Evolutionary conservation across 371 early-diverging fungal genomes (phyloP).

Genomic region (Basidiobolus heterosporus): DNA sequence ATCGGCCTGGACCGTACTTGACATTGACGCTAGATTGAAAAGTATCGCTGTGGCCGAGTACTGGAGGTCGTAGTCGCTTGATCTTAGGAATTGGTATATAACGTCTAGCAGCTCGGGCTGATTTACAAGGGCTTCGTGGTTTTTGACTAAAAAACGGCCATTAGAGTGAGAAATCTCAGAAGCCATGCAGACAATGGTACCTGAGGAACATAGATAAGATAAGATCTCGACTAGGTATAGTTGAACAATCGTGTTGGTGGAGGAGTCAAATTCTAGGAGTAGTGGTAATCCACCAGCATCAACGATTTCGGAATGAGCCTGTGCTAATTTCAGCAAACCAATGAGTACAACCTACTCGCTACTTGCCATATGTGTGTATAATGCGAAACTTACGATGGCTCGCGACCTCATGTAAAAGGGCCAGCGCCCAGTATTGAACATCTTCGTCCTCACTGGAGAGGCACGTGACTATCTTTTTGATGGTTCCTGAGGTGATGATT

Average conservation of each 20-base stretch:
- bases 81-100: not conserved
- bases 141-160: not conserved
- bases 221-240: not conserved
- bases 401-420: constrained; percentile 30
- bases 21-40: constrained; percentile 1
- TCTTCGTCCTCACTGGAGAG: constrained; percentile 56
- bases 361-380: not conserved
- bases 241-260: not conserved
- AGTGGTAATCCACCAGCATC: not conserved
- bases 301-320: not conserved
- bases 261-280: not conserved
- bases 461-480: constrained; percentile 38
- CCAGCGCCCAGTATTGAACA: constrained; percentile 53
- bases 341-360: not conserved
- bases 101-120: not conserved
- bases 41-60: not conserved
- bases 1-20: not conserved
- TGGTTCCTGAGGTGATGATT: constrained; percentile 36
- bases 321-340: not conserved
- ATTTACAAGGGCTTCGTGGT: not conserved
- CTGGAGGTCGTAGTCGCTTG: not conserved
- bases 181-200: not conserved
- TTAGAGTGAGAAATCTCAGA: not conserved
- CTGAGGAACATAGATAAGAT: not conserved
- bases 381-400: constrained; percentile 2